Evolutionary conservation across 768 basidiomycete genomes (phyloP).

Genomic region (Hortiboletus flavorubellus): DNA sequence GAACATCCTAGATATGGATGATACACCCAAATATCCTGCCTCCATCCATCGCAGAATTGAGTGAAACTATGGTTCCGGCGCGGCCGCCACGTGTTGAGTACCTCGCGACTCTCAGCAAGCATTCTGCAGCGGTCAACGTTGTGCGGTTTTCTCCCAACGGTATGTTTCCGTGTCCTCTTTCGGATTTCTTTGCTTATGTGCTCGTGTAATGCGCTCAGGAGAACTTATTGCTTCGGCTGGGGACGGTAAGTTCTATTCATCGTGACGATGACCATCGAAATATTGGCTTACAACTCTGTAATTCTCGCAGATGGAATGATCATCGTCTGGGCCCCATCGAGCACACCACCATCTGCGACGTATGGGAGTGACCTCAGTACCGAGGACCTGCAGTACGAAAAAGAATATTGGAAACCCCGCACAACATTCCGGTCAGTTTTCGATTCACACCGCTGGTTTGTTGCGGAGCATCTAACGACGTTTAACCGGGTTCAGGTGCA

Average conservation of each 20-base stretch:
- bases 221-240: slow-evolving; percentile 95
- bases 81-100: slow-evolving; percentile 92
- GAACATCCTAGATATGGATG: slow-evolving; percentile 74
- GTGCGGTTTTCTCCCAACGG: slow-evolving; percentile 96
- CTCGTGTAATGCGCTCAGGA: slow-evolving; percentile 42
- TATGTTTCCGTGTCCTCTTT: slow-evolving; percentile 32
- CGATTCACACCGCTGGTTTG: background rate
- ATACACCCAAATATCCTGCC: slow-evolving; percentile 89
- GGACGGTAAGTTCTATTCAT: slow-evolving; percentile 63
- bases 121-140: slow-evolving; percentile 94
- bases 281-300: background rate
- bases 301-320: slow-evolving; percentile 83
- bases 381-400: slow-evolving; percentile 85
- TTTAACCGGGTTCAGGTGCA: slow-evolving; percentile 54
- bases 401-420: slow-evolving; percentile 92
- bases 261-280: slow-evolving; percentile 1
- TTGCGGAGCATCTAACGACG: slow-evolving; percentile 2
- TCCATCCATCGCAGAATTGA: slow-evolving; percentile 44
- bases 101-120: slow-evolving; percentile 87
- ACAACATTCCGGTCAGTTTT: slow-evolving; percentile 73
- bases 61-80: slow-evolving; percentile 32
- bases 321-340: slow-evolving; percentile 89
- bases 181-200: background rate
- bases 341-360: slow-evolving; percentile 61
- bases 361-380: slow-evolving; percentile 81